Evolutionary conservation across 2,329 filamentous ascomycete genomes (phyloP).

Genomic region (Cladophialophora psammophila): DNA sequence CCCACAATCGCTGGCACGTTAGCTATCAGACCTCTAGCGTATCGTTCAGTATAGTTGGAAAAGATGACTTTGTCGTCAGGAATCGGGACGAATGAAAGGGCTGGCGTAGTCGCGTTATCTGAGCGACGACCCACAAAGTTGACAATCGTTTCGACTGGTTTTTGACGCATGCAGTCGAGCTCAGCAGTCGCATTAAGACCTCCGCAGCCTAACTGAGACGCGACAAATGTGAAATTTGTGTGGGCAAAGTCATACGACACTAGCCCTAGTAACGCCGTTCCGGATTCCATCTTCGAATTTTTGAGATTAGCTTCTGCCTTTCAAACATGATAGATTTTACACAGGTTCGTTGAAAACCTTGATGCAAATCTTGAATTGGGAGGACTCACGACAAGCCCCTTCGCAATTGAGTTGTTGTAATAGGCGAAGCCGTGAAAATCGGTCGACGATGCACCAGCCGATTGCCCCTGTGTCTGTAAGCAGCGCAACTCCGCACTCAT

Average conservation of each 20-base stretch:
- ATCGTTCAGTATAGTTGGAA: conserved; percentile 41
- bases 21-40: conserved; percentile 30
- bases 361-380: not conserved
- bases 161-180: conserved; percentile 44
- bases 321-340: too few relatives aligned
- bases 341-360: too few relatives aligned
- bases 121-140: conserved; percentile 42
- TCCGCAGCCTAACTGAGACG: conserved; percentile 42
- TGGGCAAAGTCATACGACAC: conserved; percentile 33
- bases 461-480: too few relatives aligned
- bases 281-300: too few relatives aligned
- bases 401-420: conserved; percentile 40
- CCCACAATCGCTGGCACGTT: conserved; percentile 30
- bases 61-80: conserved; percentile 44
- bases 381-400: conserved; percentile 3
- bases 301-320: too few relatives aligned
- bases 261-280: too few relatives aligned
- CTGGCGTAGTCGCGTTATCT: conserved; percentile 27
- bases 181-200: conserved; percentile 38
- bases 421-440: conserved; percentile 37
- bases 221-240: conserved; percentile 44
- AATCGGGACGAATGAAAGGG: conserved; percentile 36
- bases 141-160: conserved; percentile 40
- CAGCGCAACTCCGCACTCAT: too few relatives aligned
- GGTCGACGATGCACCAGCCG: conserved; percentile 5